Base-by-base conservation (phyloP, 1,139 yeast genomes). In the Zygoascus sp. region DNA sequence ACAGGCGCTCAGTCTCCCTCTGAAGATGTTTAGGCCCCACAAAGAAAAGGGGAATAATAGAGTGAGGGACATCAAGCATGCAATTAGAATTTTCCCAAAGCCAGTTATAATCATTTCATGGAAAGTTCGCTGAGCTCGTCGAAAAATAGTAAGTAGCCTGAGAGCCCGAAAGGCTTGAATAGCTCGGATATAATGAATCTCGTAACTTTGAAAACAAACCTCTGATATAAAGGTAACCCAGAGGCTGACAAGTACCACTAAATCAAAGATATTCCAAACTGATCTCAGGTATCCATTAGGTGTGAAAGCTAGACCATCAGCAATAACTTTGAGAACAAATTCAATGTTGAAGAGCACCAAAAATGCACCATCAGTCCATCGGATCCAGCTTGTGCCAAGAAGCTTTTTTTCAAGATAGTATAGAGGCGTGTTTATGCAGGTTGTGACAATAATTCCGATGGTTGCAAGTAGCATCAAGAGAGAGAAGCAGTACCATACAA, bases 1-100 rank as follows among this genome's bases (percentile, higher is more conserved):
- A 63, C 98, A 92, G 23, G 66, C 68, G 0, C 85, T 85, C 48
- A 92, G 65, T 49, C 87, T 72, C 0, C 94, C 95, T 51, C 75
- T 72, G 62, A 90, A 90, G 8, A 92, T 69, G 51, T 81, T 84
- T 56, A 88, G 67, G 0, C 97, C 97, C 97, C 97, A 92, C 3
- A 89, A 76, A 0, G 97, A 74, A 59, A 86, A 90, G 0, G 98
- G 97, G 49, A 85, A 70, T 42, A 92, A 67, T 56, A 92, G 74
- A 44, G 90, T 80, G 48, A 88, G 67, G 0, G 96, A 83, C 41
- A 90, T 76, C 19, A 83, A 57, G 0, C 83, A 84, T 0, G 97
- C 97, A 50, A 79, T 80, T 4, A 85, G 53, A 48, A 92, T 83
- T 60, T 87, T 84, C 53, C 84, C 72, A 49, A 83, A 73, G 2